phyloP scores from a whole-genome alignment of 805 yeast species.

The Pichia insulana region DNA sequence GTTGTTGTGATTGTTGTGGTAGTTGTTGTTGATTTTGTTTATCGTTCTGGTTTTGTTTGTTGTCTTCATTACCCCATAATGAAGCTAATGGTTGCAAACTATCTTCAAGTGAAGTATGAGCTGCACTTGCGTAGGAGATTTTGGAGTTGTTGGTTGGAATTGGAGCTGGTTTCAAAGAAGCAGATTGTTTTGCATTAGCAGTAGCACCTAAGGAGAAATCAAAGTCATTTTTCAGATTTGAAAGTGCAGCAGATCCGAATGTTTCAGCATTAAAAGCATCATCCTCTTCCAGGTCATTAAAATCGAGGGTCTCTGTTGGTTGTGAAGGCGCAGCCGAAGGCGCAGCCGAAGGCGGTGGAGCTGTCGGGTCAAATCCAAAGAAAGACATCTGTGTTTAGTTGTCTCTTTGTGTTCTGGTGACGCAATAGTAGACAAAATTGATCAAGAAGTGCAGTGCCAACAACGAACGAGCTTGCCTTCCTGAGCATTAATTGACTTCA shows the following conservation, averaged over 20 bases:
- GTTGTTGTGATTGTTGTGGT: conserved; percentile 19
- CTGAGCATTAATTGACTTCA: too few species aligned
- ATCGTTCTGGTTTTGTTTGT: conserved; percentile 15
- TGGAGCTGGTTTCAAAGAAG: conserved; percentile 14
- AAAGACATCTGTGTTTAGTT: conserved; percentile 44
- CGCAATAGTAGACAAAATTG: too few species aligned
- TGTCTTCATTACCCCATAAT: conserved; percentile 43
- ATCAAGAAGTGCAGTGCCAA: too few species aligned
- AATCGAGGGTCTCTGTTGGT: conserved; percentile 45
- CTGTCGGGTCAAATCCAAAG: conserved; percentile 53
- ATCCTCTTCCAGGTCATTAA: conserved; percentile 74
- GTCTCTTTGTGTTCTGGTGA: background rate
- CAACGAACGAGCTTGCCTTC: too few species aligned
- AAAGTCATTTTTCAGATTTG: conserved; percentile 47
- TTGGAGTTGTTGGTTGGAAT: conserved; percentile 22
- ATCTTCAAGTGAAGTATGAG: conserved; percentile 29
- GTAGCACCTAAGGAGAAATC: conserved; percentile 43
- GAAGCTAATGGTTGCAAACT: conserved; percentile 63
- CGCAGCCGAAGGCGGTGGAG: conserved; percentile 24
- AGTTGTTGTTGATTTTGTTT: too few species aligned
- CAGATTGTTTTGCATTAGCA: conserved; percentile 3
- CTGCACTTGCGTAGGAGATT: conserved; percentile 37
- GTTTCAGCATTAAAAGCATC: conserved; percentile 79
- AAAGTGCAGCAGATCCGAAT: conserved; percentile 48
- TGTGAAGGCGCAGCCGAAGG: conserved; percentile 9